Conservation (phyloP, 164 flowering plant genomes). For the Buxus sempervirens region DNA sequence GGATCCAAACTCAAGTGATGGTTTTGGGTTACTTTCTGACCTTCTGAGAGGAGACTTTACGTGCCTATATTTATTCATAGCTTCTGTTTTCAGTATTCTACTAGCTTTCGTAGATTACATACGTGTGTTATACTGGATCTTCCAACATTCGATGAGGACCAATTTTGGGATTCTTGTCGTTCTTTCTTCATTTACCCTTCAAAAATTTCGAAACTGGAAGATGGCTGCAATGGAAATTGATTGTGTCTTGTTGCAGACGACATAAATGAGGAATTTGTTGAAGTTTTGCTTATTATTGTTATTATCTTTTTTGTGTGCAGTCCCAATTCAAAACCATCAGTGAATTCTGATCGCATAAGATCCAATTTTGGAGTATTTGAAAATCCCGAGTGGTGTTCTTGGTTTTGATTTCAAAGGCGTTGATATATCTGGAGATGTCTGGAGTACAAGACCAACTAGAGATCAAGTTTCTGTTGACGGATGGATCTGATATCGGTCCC, state of each 20-base stretch:
- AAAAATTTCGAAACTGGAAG: no score
- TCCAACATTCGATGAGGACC: background rate
- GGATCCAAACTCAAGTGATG: background rate
- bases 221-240: no score
- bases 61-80: no score
- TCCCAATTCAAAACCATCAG: background rate
- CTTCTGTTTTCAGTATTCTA: background rate
- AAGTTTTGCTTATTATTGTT: no score
- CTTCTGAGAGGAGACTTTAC: background rate
- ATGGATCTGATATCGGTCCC: slow-evolving; percentile 90
- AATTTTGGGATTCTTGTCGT: slow-evolving; percentile 1
- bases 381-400: slow-evolving; percentile 18
- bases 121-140: background rate
- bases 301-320: slow-evolving; percentile 5
- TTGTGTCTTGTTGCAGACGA: no score
- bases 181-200: background rate
- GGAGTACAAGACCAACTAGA: slow-evolving; percentile 68
- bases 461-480: slow-evolving; percentile 71
- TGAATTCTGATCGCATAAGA: background rate
- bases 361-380: background rate
- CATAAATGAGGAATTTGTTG: background rate
- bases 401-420: slow-evolving; percentile 17
- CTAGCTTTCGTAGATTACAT: no score
- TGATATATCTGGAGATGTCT: slow-evolving; percentile 42
- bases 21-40: background rate